A percentile compares a stretch with the other conserved stretches of the same genome.
Conservation (phyloP, 2,329 filamentous ascomycete genomes). For the Sclerotinia sclerotiorum region DNA sequence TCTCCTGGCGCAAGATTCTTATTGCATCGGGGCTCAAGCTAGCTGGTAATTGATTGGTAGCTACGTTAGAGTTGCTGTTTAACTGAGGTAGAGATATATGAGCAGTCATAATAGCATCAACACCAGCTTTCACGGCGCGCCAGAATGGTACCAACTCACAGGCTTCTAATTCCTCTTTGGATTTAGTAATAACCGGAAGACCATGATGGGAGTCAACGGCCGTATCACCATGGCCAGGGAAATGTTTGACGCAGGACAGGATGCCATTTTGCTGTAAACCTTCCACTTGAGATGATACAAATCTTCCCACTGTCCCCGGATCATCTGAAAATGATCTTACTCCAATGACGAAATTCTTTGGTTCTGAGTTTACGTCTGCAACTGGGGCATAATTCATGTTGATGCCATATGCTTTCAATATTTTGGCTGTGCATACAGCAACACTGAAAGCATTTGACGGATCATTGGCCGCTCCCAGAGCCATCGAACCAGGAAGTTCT, state of each 20-base stretch:
- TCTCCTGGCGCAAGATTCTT: slow-evolving; percentile 44
- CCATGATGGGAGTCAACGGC: slow-evolving; percentile 48
- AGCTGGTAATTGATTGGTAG: slow-evolving; percentile 39
- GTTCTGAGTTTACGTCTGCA: slow-evolving; percentile 48
- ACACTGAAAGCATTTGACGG: slow-evolving; percentile 41
- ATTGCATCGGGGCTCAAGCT: slow-evolving; percentile 44
- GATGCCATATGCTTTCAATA: slow-evolving; percentile 44
- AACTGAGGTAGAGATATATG: slow-evolving; percentile 46
- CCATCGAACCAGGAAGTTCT: slow-evolving; percentile 47
- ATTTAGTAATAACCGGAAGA: slow-evolving; percentile 44
- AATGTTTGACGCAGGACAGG: slow-evolving; percentile 47
- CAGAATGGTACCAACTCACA: slow-evolving; percentile 48
- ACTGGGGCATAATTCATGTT: slow-evolving; percentile 49
- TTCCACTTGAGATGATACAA: slow-evolving; percentile 43
- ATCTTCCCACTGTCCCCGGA: slow-evolving; percentile 44
- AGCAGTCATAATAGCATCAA: slow-evolving; percentile 48
- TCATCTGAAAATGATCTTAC: slow-evolving; percentile 47
- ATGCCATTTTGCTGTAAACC: slow-evolving; percentile 44
- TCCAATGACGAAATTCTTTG: slow-evolving; percentile 47
- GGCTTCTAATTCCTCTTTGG: slow-evolving; percentile 42
- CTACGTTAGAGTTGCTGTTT: slow-evolving; percentile 25
- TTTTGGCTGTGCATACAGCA: slow-evolving; percentile 44
- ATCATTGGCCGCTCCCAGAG: slow-evolving; percentile 45
- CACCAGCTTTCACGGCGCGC: slow-evolving; percentile 44
- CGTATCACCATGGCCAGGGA: slow-evolving; percentile 48